These are phyloP conservation scores for Geosmithia putterillii DNA, from an alignment of 2,329 filamentous ascomycete genomes.

Conservation along the genomic window DNA sequence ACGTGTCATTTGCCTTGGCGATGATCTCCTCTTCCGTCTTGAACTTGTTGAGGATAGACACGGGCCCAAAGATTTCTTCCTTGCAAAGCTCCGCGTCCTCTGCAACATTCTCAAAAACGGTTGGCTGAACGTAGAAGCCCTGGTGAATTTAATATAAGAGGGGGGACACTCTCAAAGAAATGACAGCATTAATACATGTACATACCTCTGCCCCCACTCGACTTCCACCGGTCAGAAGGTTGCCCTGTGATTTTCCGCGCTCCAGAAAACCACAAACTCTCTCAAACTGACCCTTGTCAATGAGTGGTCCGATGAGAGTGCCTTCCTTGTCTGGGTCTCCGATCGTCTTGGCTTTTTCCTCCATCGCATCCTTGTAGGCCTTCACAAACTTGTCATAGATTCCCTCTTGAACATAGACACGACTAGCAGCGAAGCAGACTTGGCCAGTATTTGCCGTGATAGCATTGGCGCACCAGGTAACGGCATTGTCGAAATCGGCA, in stretches of 20 bases:
- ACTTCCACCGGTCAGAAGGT: slow-evolving; percentile 21
- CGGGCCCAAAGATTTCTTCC: slow-evolving; percentile 46
- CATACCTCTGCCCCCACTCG: slow-evolving; percentile 20
- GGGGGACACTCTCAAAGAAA: too few relatives aligned
- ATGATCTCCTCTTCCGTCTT: slow-evolving; percentile 43
- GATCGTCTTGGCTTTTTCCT: slow-evolving; percentile 36
- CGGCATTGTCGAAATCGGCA: slow-evolving; percentile 50
- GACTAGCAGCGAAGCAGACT: slow-evolving; percentile 62
- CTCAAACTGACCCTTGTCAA: slow-evolving; percentile 34
- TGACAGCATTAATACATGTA: too few relatives aligned
- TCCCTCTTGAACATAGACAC: slow-evolving; percentile 52
- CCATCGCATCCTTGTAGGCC: slow-evolving; percentile 47
- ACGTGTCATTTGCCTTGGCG: slow-evolving; percentile 40
- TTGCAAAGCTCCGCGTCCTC: slow-evolving; percentile 32
- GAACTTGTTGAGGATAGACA: slow-evolving; percentile 41
- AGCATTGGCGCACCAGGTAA: slow-evolving; percentile 18
- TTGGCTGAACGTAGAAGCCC: slow-evolving; percentile 31
- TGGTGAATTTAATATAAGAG: slow-evolving; percentile 11
- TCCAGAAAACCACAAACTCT: slow-evolving; percentile 31
- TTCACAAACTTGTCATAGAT: slow-evolving; percentile 50
- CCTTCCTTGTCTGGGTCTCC: slow-evolving; percentile 47
- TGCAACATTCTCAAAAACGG: slow-evolving; percentile 29
- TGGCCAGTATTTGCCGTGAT: slow-evolving; percentile 63
- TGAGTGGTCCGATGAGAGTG: slow-evolving; percentile 47
- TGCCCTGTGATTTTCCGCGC: slow-evolving; percentile 22